phyloP scores from a whole-genome alignment of 768 basidiomycete genomes.

The Leccinum obscurum region DNA sequence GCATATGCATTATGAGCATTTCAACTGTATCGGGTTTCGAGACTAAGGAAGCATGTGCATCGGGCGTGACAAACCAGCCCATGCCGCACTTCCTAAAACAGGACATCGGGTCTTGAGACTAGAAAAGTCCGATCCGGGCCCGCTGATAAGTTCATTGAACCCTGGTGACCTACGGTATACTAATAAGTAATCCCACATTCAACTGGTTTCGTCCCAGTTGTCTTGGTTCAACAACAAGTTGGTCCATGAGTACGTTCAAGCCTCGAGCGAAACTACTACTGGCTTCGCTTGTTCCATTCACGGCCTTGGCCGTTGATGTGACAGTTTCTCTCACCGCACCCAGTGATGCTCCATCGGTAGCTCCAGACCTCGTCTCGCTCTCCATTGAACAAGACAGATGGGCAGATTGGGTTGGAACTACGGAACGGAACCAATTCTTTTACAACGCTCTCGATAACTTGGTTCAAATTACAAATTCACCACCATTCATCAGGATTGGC shows the following conservation, averaged over 20 bases:
- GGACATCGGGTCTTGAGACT: no score
- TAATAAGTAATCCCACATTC: background rate
- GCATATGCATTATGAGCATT: no score
- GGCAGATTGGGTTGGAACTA: conserved; percentile 63
- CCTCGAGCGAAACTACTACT: background rate
- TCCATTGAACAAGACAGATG: conserved; percentile 73
- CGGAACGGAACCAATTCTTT: conserved; percentile 55
- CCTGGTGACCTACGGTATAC: no score
- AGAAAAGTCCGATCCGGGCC: no score
- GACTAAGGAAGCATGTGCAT: no score
- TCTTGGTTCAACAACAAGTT: background rate
- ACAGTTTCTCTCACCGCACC: conserved; percentile 43
- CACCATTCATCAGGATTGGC: conserved; percentile 60
- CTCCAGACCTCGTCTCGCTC: conserved; percentile 55
- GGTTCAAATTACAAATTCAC: conserved; percentile 47
- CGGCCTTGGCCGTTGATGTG: conserved; percentile 28
- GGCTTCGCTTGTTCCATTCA: conserved; percentile 1
- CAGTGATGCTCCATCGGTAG: conserved; percentile 36
- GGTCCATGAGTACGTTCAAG: background rate
- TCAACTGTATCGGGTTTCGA: no score
- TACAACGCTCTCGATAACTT: conserved; percentile 60
- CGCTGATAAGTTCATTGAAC: no score
- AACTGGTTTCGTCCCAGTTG: background rate
- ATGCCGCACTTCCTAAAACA: no score
- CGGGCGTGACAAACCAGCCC: no score